phyloP scores from a whole-genome alignment of 495 filamentous ascomycete genomes.

The Xanthoparmelia taractica region DNA sequence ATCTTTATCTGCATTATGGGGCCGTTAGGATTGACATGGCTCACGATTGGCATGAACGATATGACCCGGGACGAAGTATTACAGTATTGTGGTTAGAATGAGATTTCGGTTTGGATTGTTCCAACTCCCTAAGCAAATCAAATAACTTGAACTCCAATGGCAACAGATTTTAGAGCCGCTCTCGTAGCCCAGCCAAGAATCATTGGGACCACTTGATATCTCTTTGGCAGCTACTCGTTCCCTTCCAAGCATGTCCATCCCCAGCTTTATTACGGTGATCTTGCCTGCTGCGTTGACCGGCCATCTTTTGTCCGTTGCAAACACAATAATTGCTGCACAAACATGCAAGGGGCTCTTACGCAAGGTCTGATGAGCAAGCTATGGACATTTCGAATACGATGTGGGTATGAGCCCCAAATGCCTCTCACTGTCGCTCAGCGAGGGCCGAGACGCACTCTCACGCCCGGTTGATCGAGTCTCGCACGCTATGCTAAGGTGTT shows the following conservation, averaged over 20 bases:
- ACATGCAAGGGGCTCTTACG: background rate
- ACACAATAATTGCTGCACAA: too few species aligned
- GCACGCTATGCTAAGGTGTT: background rate
- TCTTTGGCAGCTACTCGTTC: background rate
- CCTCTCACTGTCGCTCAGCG: background rate
- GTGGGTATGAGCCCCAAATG: too few species aligned
- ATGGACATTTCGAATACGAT: too few species aligned
- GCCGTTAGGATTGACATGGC: background rate
- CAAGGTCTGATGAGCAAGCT: background rate
- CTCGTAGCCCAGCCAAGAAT: background rate
- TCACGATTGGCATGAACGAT: background rate
- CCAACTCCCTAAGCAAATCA: background rate
- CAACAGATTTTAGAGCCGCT: background rate
- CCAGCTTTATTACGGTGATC: background rate
- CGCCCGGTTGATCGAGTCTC: background rate
- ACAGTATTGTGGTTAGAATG: background rate
- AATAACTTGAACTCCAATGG: background rate
- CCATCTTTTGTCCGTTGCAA: background rate
- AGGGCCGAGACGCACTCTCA: background rate
- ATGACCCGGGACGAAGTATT: background rate
- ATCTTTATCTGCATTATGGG: background rate
- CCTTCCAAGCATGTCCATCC: background rate
- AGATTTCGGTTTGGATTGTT: background rate
- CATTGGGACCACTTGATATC: background rate
- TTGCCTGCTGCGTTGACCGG: background rate